Conservation (phyloP, 352 stramenopile species). For the Phytophthora cajani region DNA sequence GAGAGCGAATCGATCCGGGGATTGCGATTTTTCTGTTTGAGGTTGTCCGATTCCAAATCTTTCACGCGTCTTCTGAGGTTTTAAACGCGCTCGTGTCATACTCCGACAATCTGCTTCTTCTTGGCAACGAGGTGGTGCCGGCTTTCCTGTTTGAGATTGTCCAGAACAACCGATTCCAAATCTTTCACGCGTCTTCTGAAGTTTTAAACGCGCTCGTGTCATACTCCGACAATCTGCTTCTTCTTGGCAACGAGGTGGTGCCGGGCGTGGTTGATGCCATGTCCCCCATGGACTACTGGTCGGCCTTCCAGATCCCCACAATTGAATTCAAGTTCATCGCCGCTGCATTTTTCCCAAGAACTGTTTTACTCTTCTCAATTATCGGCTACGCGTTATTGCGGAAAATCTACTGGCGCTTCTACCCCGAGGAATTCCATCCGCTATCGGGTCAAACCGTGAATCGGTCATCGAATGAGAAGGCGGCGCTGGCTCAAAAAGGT, state of each 20-base stretch:
- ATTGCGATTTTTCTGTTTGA: conserved; percentile 15
- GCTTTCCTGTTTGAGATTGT: conserved; percentile 4
- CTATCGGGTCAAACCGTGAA: conserved; percentile 3
- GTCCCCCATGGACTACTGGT: conserved; percentile 17
- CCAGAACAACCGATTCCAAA: neutral
- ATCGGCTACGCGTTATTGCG: conserved; percentile 10
- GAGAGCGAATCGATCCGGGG: conserved; percentile 28
- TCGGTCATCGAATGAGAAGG: conserved; percentile 14
- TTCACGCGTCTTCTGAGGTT: neutral
- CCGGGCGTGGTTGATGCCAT: neutral
- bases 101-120: neutral
- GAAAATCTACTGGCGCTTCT: conserved; percentile 19
- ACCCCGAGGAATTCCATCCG: conserved; percentile 16
- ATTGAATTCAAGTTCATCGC: conserved; percentile 14
- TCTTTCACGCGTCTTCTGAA: neutral
- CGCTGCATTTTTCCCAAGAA: conserved; percentile 17
- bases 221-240: neutral
- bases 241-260: neutral
- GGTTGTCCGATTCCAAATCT: neutral
- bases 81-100: neutral
- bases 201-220: neutral
- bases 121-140: neutral
- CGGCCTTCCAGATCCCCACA: conserved; percentile 22
- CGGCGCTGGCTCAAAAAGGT: conserved; percentile 7
- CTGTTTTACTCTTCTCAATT: conserved; percentile 15